A percentile compares a stretch with the other conserved stretches of the same genome.
These are phyloP conservation scores for Calonectria fujianensis DNA, from an alignment of 2,329 filamentous ascomycete genomes.

Conservation along the genomic window DNA sequence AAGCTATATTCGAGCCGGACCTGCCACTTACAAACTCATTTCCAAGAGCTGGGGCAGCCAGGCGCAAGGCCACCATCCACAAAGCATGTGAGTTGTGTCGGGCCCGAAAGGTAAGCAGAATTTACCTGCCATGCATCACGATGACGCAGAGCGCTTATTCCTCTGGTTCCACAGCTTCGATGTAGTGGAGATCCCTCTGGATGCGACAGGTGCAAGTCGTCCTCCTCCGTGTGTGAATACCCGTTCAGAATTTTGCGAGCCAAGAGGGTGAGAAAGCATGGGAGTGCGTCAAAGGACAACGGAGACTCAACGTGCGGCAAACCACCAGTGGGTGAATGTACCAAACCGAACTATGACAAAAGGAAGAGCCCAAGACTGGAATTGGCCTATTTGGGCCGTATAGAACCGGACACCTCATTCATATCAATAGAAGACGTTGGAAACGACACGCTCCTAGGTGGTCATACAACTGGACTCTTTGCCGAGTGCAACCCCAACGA, in stretches of 20 bases:
- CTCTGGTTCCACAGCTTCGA: not conserved
- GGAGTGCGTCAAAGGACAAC: not conserved
- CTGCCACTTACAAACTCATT: not conserved
- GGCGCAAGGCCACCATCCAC: not conserved
- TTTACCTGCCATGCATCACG: not conserved
- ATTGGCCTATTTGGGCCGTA: not conserved
- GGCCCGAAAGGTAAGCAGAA: not conserved
- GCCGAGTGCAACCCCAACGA: not conserved
- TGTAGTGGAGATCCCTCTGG: conserved; percentile 5
- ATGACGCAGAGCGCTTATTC: not conserved
- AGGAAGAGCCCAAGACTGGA: not conserved
- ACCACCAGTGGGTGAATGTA: not conserved
- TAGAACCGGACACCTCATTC: not conserved
- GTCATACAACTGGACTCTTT: not conserved
- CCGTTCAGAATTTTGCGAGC: not conserved
- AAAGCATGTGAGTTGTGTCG: not conserved
- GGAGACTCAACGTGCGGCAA: not conserved
- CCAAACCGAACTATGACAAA: not conserved
- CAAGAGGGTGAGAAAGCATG: not conserved
- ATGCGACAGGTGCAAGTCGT: not conserved
- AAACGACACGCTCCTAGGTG: not conserved
- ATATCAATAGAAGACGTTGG: not conserved
- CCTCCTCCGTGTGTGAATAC: not conserved
- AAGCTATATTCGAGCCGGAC: not conserved
- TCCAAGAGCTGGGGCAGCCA: not conserved